These are phyloP conservation scores for Pestalotiopsis sp. DNA, from an alignment of 2,329 filamentous ascomycete genomes.

Conservation along the genomic window DNA sequence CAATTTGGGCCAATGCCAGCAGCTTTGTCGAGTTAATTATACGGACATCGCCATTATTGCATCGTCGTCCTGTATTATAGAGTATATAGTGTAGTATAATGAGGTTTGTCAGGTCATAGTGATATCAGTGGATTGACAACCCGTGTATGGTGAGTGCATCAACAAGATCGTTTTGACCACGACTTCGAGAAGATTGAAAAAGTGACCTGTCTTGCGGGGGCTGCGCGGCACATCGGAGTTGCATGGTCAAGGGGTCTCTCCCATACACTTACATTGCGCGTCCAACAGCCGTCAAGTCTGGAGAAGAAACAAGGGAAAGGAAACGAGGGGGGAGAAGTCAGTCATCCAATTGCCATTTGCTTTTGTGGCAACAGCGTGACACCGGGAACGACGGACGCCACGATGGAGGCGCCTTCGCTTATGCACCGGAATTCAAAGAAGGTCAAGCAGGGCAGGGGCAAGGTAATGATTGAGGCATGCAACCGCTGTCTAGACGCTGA, in stretches of 20 bases:
- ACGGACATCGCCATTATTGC: too few relatives aligned
- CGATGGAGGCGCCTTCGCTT: constrained; percentile 3
- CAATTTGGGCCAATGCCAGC: too few relatives aligned
- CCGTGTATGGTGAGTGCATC: neutral
- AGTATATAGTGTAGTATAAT: neutral
- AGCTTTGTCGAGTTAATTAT: too few relatives aligned
- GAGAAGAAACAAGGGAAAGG: neutral
- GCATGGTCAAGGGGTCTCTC: neutral
- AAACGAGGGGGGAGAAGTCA: neutral
- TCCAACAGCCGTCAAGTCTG: neutral
- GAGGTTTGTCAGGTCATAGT: neutral
- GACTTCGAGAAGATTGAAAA: neutral
- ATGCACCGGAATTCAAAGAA: neutral
- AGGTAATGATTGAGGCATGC: neutral
- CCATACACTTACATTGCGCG: neutral
- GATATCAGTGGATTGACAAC: neutral
- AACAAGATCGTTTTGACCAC: neutral
- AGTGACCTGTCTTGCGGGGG: neutral
- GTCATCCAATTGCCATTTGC: too few relatives aligned
- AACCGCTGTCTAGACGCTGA: neutral
- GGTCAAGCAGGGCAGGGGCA: neutral
- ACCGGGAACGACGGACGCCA: neutral
- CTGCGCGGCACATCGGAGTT: neutral
- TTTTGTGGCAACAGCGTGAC: neutral
- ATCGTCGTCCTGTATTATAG: too few relatives aligned